Evolutionary conservation across 1,284 basidiomycete genomes (phyloP), one percentile per base, ranked within the genome.

Genomic region (Pholiota adiposa): DNA sequence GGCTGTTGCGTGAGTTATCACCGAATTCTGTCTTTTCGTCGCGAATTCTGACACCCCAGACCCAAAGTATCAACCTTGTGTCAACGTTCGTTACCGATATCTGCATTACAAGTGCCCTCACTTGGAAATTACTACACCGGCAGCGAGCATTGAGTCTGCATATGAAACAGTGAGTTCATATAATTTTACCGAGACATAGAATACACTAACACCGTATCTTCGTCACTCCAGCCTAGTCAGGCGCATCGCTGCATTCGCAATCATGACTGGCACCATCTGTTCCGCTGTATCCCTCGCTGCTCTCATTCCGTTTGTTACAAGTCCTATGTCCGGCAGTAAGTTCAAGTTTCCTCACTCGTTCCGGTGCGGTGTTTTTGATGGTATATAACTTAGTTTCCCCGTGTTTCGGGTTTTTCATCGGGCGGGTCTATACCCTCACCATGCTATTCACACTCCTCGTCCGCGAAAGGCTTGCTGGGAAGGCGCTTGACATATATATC

Each of bases 391-490:
- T 23, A 61, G 59, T 61, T 18, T 53, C 62, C 2, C 38, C 49
- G 1, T 41, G 46, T 6, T 58, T 63, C 16, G 48, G 54, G 8
- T 58, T 61, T 33, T 29, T 58, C n/a, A 23, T 63, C 7, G 62
- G 62, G 25, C 52, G 62, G 1, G 54, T 59, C 18, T 63, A 61
- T 50, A 56, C 52, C 19, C 41, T 63, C 12, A 63, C 62, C 3
- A 59, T 63, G 62, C 50, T 63, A 4, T 63, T 49, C 53, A 56
- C 59, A 3, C 50, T 63, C 16, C 27, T 61, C 18, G 25, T 36
- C 12, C 56, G 62, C 12, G 59, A 63, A 12, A 56, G 19, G 21
- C 11, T 57, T 16, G 7, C 21, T 2, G 19, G 23, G 8, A 23
- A 33, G 11, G 21, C 51, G 21, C 16, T 14, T n/a, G n/a, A n/a